Conservation (phyloP, 1,139 yeast genomes). For the Yamadazyma conglobata region DNA sequence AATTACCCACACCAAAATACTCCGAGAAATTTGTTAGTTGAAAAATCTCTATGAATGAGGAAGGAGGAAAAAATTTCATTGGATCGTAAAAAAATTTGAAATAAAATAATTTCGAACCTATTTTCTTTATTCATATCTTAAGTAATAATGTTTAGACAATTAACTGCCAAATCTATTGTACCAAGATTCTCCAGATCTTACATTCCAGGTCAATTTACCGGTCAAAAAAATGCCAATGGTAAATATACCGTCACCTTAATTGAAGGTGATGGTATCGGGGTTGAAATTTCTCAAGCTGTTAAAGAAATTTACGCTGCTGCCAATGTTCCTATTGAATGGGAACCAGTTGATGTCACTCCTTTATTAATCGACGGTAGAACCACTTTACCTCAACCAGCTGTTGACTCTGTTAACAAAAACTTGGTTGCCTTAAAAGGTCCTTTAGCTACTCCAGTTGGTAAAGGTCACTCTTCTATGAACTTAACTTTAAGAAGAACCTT, state of each 20-base stretch:
- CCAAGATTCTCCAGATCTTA: constrained; percentile 46
- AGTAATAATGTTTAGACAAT: constrained; percentile 44
- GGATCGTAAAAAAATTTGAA: constrained; percentile 3
- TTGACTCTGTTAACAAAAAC: constrained; percentile 87
- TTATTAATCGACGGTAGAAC: constrained; percentile 89
- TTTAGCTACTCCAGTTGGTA: constrained; percentile 96
- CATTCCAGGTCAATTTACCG: constrained; percentile 51
- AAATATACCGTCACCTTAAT: constrained; percentile 91
- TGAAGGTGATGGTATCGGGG: constrained; percentile 98
- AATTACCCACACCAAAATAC: constrained; percentile 4
- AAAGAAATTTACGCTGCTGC: constrained; percentile 91
- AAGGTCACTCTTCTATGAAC: constrained; percentile 97
- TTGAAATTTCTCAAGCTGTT: constrained; percentile 91
- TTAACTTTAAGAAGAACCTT: constrained; percentile 96
- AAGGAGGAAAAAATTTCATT: constrained; percentile 5
- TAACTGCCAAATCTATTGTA: constrained; percentile 29
- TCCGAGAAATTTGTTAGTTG: too few relatives aligned
- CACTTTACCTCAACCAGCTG: constrained; percentile 88
- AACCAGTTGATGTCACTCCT: constrained; percentile 94
- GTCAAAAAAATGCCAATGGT: constrained; percentile 49
- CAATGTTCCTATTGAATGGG: constrained; percentile 94
- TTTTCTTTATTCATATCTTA: neutral
- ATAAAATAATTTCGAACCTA: too few relatives aligned
- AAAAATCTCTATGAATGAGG: constrained; percentile 1
- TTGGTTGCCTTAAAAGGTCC: constrained; percentile 97